Conservation (phyloP, 176 grass and related monocot genomes). For the Pharus latifolius region DNA sequence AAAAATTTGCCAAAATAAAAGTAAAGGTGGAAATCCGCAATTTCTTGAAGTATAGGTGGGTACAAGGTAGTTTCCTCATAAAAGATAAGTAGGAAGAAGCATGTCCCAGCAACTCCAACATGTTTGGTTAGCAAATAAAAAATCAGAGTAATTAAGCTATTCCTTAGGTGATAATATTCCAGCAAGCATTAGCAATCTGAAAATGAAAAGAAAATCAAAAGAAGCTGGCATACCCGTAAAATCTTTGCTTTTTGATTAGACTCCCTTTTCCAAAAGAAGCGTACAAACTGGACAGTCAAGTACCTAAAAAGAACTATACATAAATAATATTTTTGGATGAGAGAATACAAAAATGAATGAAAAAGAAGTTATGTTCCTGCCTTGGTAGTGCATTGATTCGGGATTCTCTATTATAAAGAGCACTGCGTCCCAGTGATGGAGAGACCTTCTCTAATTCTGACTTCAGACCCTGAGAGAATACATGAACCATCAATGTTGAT, state of each 20-base stretch:
- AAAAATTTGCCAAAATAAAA: too few species aligned
- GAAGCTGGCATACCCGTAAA: conserved; percentile 58
- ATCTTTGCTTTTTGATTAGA: conserved; percentile 99
- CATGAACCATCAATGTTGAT: conserved; percentile 1
- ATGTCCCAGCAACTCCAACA: background rate
- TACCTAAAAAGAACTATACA: conserved; percentile 45
- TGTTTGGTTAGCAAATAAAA: background rate
- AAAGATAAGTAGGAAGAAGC: background rate
- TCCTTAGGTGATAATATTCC: background rate
- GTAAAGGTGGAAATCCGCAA: too few species aligned
- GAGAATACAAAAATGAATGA: background rate
- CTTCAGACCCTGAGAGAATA: conserved; percentile 63
- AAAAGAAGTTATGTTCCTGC: conserved; percentile 22
- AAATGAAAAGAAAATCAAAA: background rate
- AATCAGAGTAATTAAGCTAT: background rate
- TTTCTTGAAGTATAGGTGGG: too few species aligned
- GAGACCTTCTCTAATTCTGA: conserved; percentile 96
- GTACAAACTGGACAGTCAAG: conserved; percentile 88
- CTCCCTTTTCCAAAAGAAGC: conserved; percentile 99
- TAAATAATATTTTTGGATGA: conserved; percentile 3
- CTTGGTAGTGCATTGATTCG: conserved; percentile 75
- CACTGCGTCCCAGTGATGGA: conserved; percentile 56
- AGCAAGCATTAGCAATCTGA: background rate
- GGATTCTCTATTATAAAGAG: conserved; percentile 80
- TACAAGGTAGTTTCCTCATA: background rate